These are phyloP conservation scores for Artomyces pyxidatus DNA, from an alignment of 768 basidiomycete species.

Conservation along the genomic window DNA sequence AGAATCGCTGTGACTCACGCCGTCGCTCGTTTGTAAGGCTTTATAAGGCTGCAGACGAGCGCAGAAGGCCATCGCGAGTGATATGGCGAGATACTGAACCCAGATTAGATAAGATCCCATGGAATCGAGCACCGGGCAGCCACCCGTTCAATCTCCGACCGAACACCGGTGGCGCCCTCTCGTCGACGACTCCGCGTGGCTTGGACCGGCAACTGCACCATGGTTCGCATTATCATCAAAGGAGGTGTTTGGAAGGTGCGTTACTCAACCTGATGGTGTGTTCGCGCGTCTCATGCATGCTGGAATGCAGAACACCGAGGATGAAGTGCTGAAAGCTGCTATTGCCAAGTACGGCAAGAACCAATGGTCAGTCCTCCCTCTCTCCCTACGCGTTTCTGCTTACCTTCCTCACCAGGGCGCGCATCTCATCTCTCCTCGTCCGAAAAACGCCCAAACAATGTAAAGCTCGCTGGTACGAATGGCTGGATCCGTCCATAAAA, in stretches of 20 bases:
- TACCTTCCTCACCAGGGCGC: conserved; percentile 57
- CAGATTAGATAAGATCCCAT: background rate
- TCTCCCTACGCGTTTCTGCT: background rate
- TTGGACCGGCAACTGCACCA: conserved; percentile 21
- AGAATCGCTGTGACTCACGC: too few species aligned
- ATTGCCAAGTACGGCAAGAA: conserved; percentile 97
- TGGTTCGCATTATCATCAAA: conserved; percentile 91
- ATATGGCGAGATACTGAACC: conserved; percentile 4
- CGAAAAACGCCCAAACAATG: conserved; percentile 99
- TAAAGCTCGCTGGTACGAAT: conserved; percentile 99
- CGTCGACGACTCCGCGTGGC: too few species aligned
- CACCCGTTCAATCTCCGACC: background rate
- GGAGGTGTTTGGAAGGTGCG: conserved; percentile 85
- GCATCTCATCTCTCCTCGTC: conserved; percentile 94
- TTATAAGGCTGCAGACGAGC: background rate
- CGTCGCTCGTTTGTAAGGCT: too few species aligned
- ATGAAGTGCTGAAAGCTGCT: conserved; percentile 98
- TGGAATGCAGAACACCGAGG: conserved; percentile 73
- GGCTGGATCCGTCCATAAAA: conserved; percentile 98
- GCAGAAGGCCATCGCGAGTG: background rate
- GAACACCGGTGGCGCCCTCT: background rate
- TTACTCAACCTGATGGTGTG: background rate
- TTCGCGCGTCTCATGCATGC: background rate
- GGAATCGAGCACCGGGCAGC: background rate
- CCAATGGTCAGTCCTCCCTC: conserved; percentile 65